Base-by-base conservation (phyloP, 2,329 filamentous ascomycete genomes). In the Orbilia quercus region DNA sequence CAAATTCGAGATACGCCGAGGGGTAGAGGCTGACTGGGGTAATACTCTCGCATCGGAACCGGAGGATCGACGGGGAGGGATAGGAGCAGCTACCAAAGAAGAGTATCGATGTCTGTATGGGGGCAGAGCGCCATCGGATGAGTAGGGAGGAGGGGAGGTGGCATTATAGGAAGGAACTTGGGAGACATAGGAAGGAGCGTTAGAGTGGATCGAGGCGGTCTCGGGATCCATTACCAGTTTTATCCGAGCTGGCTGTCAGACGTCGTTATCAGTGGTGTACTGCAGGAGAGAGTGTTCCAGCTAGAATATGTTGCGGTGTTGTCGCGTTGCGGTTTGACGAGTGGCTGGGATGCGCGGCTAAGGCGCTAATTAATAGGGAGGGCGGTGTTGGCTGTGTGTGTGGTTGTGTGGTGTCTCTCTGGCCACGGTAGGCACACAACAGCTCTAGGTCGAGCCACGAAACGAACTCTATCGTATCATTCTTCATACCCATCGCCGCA, bases 201-300 rank as follows among this genome's bases (percentile, higher is more conserved):
- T 64, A 14, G 70, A 74, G 40, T 40, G 54, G n/a, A 74, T 74
- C 12, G 70, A 74, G 22, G 70, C 54, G 16, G 70, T 74, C 16
- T 74, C 70, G 20, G 57, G 40, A 42, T 74, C 70, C 57, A 50
- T 74, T n/a, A n/a, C n/a, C n/a, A n/a, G n/a, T n/a, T 38, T 44
- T 66, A 12, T 14, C 12, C 11, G n/a, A n/a, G 44, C 44, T 34
- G 18, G 36, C 16, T 7, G 16, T 45, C 20, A 18, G n/a, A 44
- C 16, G 38, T 6, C 9, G 23, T 9, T 31, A 31, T 31, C 59
- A 34, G 59, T n/a, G 59, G 53, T 64, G 38, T 28, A 12, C 59
- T 53, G 48, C 54, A 54, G 59, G 20, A 54, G 48, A 64, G 45
- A 50, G 20, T 31, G 38, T 34, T 25, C 4, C 9, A 36, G 23